Percentiles rank a stretch among this genome's conserved stretches.
phyloP scores from a whole-genome alignment of 2,329 filamentous ascomycete species.

The Aphanocladium album region DNA sequence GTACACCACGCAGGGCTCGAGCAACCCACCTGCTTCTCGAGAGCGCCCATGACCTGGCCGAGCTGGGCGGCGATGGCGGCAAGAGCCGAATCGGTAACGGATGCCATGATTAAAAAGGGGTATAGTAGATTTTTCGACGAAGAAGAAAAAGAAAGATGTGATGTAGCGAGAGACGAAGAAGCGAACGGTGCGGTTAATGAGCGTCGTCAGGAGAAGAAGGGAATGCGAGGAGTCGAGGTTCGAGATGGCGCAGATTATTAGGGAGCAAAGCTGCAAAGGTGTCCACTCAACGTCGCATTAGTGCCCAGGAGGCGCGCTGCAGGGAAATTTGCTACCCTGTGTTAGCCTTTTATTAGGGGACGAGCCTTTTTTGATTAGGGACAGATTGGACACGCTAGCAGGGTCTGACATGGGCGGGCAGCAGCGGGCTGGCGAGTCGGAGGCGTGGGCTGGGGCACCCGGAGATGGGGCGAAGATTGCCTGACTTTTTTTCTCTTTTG shows the following conservation, averaged over 20 bases:
- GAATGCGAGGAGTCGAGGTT: conserved; percentile 6
- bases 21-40: conserved; percentile 14
- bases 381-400: conserved; percentile 1
- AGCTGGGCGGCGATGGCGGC: conserved; percentile 14
- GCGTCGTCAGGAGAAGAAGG: conserved; percentile 10
- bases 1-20: not conserved
- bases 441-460: not conserved
- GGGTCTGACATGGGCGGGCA: not conserved
- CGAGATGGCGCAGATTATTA: conserved; percentile 11
- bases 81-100: conserved; percentile 11
- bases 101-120: conserved; percentile 12
- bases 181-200: conserved; percentile 2
- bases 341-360: conserved; percentile 2
- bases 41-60: conserved; percentile 14
- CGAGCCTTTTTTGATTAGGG: conserved; percentile 1
- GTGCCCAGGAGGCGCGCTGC: not conserved
- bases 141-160: conserved; percentile 5
- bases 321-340: conserved; percentile 10
- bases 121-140: not conserved
- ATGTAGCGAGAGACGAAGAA: conserved; percentile 13
- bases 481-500: conserved; percentile 6
- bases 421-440: not conserved
- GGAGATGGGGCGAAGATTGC: conserved; percentile 13
- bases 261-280: conserved; percentile 13
- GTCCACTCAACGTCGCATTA: conserved; percentile 12